These are phyloP conservation scores for Sporopachydermia lactativora DNA, from an alignment of 805 yeast species.

Conservation along the genomic window DNA sequence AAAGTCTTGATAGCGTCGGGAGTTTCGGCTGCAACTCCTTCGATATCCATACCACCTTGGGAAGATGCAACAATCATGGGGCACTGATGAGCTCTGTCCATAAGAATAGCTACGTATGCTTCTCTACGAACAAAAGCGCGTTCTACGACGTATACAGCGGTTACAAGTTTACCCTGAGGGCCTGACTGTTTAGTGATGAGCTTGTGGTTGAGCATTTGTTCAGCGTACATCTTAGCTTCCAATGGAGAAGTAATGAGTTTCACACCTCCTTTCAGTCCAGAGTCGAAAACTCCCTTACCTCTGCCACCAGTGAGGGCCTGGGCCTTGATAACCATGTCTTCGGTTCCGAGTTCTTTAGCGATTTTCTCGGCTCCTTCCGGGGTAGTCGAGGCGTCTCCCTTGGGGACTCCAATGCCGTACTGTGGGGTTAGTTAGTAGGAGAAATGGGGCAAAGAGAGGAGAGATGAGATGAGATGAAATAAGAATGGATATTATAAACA, in stretches of 20 bases:
- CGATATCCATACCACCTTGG: conserved; percentile 99
- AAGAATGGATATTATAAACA: no score
- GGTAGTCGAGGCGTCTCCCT: conserved; percentile 82
- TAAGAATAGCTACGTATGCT: conserved; percentile 85
- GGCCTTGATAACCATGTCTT: conserved; percentile 89
- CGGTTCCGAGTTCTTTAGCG: conserved; percentile 58
- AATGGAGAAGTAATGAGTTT: conserved; percentile 73
- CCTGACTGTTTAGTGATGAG: conserved; percentile 98
- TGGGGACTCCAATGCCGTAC: conserved; percentile 85
- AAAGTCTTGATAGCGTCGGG: conserved; percentile 89
- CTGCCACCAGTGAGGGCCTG: conserved; percentile 99
- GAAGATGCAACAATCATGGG: conserved; percentile 93
- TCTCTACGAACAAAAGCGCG: conserved; percentile 89
- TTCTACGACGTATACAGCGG: conserved; percentile 92
- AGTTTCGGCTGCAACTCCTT: conserved; percentile 86
- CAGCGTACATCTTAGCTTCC: conserved; percentile 77
- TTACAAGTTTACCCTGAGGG: conserved; percentile 90
- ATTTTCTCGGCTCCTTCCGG: conserved; percentile 77
- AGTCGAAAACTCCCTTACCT: conserved; percentile 97
- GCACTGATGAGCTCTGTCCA: conserved; percentile 84
- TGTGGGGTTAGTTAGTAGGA: conserved; percentile 11
- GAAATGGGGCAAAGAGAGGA: no score
- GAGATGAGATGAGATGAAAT: background rate
- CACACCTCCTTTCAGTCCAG: conserved; percentile 94
- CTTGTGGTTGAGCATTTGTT: conserved; percentile 83